These are phyloP conservation scores for Paramecium sexaurelia DNA, from an alignment of 73 alveolate species.

Conservation along the genomic window DNA sequence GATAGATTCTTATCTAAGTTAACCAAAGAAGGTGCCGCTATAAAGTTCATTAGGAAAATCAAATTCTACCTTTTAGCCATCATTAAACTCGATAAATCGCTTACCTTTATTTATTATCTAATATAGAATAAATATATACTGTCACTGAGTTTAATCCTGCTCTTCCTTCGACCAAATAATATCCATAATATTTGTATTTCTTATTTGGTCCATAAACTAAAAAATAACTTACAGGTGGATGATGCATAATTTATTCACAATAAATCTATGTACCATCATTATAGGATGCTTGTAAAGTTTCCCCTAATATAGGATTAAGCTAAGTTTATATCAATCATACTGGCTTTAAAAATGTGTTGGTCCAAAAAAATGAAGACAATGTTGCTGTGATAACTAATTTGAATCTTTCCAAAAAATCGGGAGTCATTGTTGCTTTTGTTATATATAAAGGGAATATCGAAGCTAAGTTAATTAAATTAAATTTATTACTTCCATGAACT, in stretches of 20 bases:
- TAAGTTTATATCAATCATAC: conserved; percentile 19
- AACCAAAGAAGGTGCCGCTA: conserved; percentile 84
- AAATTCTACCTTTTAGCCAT: conserved; percentile 76
- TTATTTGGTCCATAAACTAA: conserved; percentile 84
- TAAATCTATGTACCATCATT: conserved; percentile 95
- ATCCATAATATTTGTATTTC: conserved; percentile 68
- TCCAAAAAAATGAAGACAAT: conserved; percentile 73
- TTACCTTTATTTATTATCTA: conserved; percentile 74
- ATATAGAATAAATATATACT: conserved; percentile 50
- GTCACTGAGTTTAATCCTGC: conserved; percentile 86
- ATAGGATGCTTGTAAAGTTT: conserved; percentile 90
- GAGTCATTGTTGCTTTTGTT: conserved; percentile 79
- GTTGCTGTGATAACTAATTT: conserved; percentile 74
- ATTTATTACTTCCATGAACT: conserved; percentile 58
- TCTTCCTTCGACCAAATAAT: conserved; percentile 79
- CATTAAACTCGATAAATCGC: conserved; percentile 75
- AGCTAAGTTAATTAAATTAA: conserved; percentile 40
- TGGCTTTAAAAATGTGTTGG: conserved; percentile 85
- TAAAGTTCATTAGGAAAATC: conserved; percentile 76
- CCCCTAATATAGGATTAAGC: conserved; percentile 96
- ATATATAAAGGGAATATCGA: conserved; percentile 74
- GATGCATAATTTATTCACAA: conserved; percentile 95
- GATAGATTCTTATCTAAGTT: conserved; percentile 73
- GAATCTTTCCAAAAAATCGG: conserved; percentile 82
- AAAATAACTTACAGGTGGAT: conserved; percentile 85